Evolutionary conservation across 257 asterid species (phyloP).

Genomic region (Buddleja alternifolia): DNA sequence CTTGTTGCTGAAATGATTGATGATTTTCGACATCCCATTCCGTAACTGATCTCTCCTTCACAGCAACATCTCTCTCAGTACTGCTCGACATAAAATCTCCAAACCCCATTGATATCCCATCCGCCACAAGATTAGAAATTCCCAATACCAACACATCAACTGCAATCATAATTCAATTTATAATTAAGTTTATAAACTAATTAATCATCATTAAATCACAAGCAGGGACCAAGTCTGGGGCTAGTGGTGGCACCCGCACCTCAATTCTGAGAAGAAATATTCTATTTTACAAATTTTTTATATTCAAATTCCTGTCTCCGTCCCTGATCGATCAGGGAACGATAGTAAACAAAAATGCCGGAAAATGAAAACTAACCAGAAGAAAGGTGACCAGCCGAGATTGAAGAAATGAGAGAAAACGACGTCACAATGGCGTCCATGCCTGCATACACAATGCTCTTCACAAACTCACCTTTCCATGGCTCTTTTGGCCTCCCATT

Average conservation of each 20-base stretch:
- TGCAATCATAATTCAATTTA: conserved; percentile 17
- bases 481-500: conserved; percentile 64
- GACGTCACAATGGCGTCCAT: conserved; percentile 71
- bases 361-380: conserved; percentile 44
- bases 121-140: conserved; percentile 76
- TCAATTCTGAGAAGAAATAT: too few species aligned
- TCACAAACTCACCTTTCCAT: conserved; percentile 70
- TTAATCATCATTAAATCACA: too few species aligned
- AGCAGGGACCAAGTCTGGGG: too few species aligned
- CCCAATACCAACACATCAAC: conserved; percentile 79
- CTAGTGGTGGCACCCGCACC: too few species aligned
- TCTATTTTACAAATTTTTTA: too few species aligned
- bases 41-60: conserved; percentile 53
- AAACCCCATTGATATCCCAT: conserved; percentile 82
- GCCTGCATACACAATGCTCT: conserved; percentile 74
- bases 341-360: too few species aligned
- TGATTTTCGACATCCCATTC: conserved; percentile 65
- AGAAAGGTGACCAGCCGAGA: conserved; percentile 79
- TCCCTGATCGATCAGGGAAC: too few species aligned
- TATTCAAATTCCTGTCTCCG: too few species aligned
- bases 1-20: conserved; percentile 40
- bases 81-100: conserved; percentile 73
- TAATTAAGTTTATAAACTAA: too few species aligned
- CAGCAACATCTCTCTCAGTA: conserved; percentile 63
- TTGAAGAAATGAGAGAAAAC: conserved; percentile 76